Percentiles rank a stretch among this genome's conserved stretches.
phyloP scores from a whole-genome alignment of 2,329 filamentous ascomycete species.

The Aspergillus tamarii region DNA sequence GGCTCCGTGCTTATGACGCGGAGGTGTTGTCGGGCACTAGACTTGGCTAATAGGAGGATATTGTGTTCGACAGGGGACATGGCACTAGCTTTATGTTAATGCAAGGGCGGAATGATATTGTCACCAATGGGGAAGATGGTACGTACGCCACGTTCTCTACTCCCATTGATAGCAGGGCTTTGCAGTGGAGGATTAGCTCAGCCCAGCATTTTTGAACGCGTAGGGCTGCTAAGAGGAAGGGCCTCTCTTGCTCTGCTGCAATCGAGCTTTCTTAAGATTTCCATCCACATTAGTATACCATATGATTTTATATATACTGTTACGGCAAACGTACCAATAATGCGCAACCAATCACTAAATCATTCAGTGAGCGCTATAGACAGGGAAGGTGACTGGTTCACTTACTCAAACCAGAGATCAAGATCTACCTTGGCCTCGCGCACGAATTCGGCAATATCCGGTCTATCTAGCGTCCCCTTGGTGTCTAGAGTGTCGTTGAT shows the following conservation, averaged over 20 bases:
- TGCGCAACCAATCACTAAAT: conserved; percentile 39
- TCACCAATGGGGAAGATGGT: not conserved
- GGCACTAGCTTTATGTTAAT: conserved; percentile 28
- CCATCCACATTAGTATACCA: not conserved
- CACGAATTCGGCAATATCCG: conserved; percentile 45
- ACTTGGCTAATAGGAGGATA: conserved; percentile 55
- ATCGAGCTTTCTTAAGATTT: conserved; percentile 29
- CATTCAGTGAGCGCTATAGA: conserved; percentile 11
- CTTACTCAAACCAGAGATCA: conserved; percentile 53
- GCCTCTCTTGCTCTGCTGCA: conserved; percentile 34
- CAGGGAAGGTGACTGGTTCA: not conserved
- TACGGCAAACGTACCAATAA: conserved; percentile 32
- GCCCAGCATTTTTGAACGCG: conserved; percentile 59
- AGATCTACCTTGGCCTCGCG: conserved; percentile 53
- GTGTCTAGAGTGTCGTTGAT: conserved; percentile 42
- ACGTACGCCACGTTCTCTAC: conserved; percentile 52
- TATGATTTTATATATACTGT: accelerated
- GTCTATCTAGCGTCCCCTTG: conserved; percentile 30
- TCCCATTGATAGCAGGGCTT: conserved; percentile 53
- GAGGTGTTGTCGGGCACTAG: conserved; percentile 55
- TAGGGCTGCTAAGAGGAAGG: conserved; percentile 50
- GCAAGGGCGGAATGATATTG: too few relatives aligned
- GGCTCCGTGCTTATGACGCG: conserved; percentile 52
- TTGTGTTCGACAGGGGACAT: conserved; percentile 55
- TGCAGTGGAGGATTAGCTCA: conserved; percentile 56